Base-by-base conservation (phyloP, 495 filamentous ascomycete species). In the Copromyces sp. region DNA sequence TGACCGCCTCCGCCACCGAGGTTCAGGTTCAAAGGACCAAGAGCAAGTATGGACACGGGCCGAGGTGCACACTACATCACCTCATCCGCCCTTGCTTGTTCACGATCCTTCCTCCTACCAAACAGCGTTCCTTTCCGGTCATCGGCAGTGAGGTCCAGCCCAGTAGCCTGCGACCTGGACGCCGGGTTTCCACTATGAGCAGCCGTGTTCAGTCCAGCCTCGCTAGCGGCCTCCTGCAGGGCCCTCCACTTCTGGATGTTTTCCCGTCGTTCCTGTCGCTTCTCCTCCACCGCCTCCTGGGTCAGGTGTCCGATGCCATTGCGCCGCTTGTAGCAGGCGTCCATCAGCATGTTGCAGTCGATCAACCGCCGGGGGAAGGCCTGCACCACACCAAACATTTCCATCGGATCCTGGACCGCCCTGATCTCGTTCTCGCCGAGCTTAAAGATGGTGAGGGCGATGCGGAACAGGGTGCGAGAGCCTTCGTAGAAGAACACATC, bases 401-500 rank as follows among this genome's bases (percentile, higher is more conserved):
- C 95, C 93, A 97, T 97, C 5, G 92, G 92, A 78, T 98, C 95
- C 68, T 84, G 86, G 5, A 97, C 90, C 6, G 85, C 87, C 74
- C 90, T 88, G 77, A 99, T 96, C 72, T 95, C 90, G 37, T 84
- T 78, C 81, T 97, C 94, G 74, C 92, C 95, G 2, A 94, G 84
- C 80, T 97, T 97, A 87, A 99, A 97, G 75, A 97, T 91, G 42
- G 93, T 91, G 38, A 99, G 85, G 8, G 95, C 93, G 71, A 97
- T 91, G 40, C 94, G 91, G 81, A 98, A 99, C n/a, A 99, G 89
- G 3, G 94, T 97, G 75, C 94, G 94, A 47, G 90, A 93, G 35
- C 95, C 95, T 81, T 99, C 95, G 80, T 94, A 97, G 83, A 97
- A 98, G 79, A 98, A 93, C 6, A 90, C 87, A 75, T 99, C 95